Evolutionary conservation across 2,329 filamentous ascomycete species (phyloP).

Genomic region (Fusarium sarcochroum): DNA sequence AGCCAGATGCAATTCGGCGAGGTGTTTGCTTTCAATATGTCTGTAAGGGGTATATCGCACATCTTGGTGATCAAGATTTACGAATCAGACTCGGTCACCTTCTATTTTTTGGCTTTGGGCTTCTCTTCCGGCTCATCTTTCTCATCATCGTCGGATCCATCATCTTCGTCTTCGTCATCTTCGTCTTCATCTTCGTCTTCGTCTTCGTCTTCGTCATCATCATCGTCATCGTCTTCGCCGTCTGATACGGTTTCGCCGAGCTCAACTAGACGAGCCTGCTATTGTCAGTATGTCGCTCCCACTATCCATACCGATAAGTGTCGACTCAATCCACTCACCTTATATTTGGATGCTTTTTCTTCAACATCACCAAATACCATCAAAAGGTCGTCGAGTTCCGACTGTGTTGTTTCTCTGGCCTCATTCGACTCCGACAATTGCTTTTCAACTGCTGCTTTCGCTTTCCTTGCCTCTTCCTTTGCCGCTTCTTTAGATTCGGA

Average conservation of each 20-base stretch:
- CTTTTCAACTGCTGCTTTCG: slow-evolving; percentile 65
- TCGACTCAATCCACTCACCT: slow-evolving; percentile 64
- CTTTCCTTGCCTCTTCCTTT: slow-evolving; percentile 65
- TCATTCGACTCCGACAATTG: slow-evolving; percentile 64
- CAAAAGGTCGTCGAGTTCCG: slow-evolving; percentile 83
- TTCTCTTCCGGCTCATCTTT: slow-evolving; percentile 14
- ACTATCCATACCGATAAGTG: background rate
- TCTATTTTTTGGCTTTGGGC: slow-evolving; percentile 9
- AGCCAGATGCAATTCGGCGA: slow-evolving; percentile 49
- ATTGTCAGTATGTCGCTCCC: slow-evolving; percentile 17
- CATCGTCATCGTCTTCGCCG: slow-evolving; percentile 76
- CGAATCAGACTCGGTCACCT: background rate
- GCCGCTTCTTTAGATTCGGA: slow-evolving; percentile 68
- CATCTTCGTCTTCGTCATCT: slow-evolving; percentile 52
- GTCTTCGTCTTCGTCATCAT: slow-evolving; percentile 50
- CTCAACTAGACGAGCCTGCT: slow-evolving; percentile 70
- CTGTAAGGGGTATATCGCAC: slow-evolving; percentile 48
- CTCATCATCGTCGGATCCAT: slow-evolving; percentile 37
- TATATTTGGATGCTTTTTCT: slow-evolving; percentile 81
- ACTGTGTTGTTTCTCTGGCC: slow-evolving; percentile 74
- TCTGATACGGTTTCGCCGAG: slow-evolving; percentile 82
- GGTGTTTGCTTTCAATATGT: slow-evolving; percentile 46
- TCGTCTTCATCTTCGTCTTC: background rate
- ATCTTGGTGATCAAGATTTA: slow-evolving; percentile 5
- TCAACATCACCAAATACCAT: slow-evolving; percentile 87